These are phyloP conservation scores for Senecio squalidus DNA, from an alignment of 140 eudicot species.

Conservation along the genomic window DNA sequence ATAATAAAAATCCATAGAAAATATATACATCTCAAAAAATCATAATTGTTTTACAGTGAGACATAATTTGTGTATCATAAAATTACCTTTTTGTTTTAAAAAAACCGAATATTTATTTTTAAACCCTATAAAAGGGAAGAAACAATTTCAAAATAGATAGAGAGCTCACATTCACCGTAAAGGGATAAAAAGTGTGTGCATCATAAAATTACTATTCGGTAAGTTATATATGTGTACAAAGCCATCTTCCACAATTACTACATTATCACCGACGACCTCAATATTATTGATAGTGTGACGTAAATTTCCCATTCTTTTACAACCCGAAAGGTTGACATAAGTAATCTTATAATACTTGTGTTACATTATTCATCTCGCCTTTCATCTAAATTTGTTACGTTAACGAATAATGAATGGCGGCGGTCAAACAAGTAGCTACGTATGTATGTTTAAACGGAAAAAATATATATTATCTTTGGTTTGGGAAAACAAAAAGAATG, in stretches of 20 bases:
- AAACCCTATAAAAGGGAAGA: too few species aligned
- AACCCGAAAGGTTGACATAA: not conserved
- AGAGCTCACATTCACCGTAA: too few species aligned
- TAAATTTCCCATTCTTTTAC: not conserved
- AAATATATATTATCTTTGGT: conserved; percentile 17
- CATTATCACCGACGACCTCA: not conserved
- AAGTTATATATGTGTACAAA: too few species aligned
- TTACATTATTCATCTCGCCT: not conserved
- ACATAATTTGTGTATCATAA: not conserved
- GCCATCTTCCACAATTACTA: not conserved
- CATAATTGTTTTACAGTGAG: not conserved
- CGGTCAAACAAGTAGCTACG: not conserved
- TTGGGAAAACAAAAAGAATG: not conserved
- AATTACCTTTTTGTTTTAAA: too few species aligned
- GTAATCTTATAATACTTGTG: not conserved
- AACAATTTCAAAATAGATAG: too few species aligned
- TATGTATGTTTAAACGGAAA: not conserved
- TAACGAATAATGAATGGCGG: not conserved
- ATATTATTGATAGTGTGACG: not conserved
- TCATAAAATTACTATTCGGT: too few species aligned
- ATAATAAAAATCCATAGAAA: too few species aligned
- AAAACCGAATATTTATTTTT: too few species aligned
- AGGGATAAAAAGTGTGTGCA: too few species aligned
- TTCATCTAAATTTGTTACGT: conserved; percentile 6
- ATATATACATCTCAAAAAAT: too few species aligned